Base-by-base conservation (phyloP, 768 basidiomycete genomes). In the Mycena crocata region DNA sequence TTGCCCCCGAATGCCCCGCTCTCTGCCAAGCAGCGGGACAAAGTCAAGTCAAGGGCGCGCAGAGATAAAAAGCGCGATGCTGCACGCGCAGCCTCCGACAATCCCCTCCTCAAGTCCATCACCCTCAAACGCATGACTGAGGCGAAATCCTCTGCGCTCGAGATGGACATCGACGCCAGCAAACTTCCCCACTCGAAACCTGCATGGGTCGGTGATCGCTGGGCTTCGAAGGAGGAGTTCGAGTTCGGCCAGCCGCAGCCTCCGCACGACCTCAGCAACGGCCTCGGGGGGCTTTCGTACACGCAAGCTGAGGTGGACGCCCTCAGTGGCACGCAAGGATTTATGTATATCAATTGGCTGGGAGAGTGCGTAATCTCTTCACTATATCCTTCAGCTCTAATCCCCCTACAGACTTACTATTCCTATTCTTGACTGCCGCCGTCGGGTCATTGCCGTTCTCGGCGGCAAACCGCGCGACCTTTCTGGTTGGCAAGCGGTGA, bases 161-260 rank as follows among this genome's bases (percentile, higher is more conserved):
- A 34, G 1, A 37, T 57, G 2, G 24, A 45, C 24, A 0, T 46
- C 15, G 54, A 67, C 17, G 46, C 42, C 30, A 7, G 48, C 13
- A 31, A 57, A 2, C 51, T 67, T 17, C 52, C 66, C 1, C 66
- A 67, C 32, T 49, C 66, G 9, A 44, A 48, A 15, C 60, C 60
- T 0, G 54, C 60, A 9, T 67, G 66, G 66, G 50, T 62, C 23
- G 66, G 66, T 1, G 19, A 14, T 14, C 65, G 50, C 24, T n/a
- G 10, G 3, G 57, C 58, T 0, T 31, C 35, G 17, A 51, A 54
- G 3, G 34, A n/a, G 37, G 1, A 2, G 4, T 30, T 48, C 13
- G 10, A n/a, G 9, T 44, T 44, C 42, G 17, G n/a, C 17, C 26
- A 7, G 6, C 19, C 46, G 14, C 26, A 24, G 8, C 7, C n/a